Percentiles rank a stretch among this genome's conserved stretches.
Evolutionary conservation across 2,329 filamentous ascomycete species (phyloP).

Genomic region (Pseudopyricularia cyperi): DNA sequence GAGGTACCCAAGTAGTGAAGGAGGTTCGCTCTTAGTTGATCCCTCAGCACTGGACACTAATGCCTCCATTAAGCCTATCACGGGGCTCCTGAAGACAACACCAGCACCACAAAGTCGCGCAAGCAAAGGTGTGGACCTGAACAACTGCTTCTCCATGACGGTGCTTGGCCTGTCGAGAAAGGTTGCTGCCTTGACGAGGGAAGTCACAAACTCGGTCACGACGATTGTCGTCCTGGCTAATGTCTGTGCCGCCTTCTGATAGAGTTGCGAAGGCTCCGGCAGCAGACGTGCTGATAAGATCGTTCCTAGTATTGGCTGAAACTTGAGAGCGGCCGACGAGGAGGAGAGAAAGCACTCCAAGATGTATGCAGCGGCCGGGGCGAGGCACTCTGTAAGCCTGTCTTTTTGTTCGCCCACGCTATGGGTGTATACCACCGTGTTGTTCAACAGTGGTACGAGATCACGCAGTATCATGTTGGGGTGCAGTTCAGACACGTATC

Average conservation of each 20-base stretch:
- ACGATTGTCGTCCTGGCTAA: slow-evolving; percentile 50
- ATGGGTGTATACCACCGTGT: slow-evolving; percentile 59
- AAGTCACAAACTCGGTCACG: slow-evolving; percentile 53
- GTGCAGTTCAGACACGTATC: slow-evolving; percentile 57
- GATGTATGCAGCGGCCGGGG: slow-evolving; percentile 62
- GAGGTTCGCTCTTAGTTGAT: slow-evolving; percentile 53
- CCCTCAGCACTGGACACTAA: slow-evolving; percentile 59
- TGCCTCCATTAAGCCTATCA: slow-evolving; percentile 58
- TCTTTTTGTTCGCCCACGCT: slow-evolving; percentile 52
- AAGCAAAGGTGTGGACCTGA: slow-evolving; percentile 66
- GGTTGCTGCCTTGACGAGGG: slow-evolving; percentile 56
- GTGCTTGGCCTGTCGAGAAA: slow-evolving; percentile 49
- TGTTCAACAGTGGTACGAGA: slow-evolving; percentile 58
- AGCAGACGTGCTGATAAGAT: slow-evolving; percentile 49
- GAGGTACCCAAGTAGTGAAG: slow-evolving; percentile 86
- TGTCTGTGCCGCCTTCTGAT: slow-evolving; percentile 38
- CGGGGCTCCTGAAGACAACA: slow-evolving; percentile 50
- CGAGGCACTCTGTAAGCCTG: slow-evolving; percentile 37
- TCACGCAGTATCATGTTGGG: slow-evolving; percentile 54
- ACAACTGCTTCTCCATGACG: slow-evolving; percentile 63
- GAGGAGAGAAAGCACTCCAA: slow-evolving; percentile 63
- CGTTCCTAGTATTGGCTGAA: slow-evolving; percentile 63
- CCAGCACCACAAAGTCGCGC: slow-evolving; percentile 63
- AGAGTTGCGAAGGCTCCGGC: slow-evolving; percentile 46
- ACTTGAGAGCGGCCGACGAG: slow-evolving; percentile 55